phyloP scores from a whole-genome alignment of 148 eudicot species.

The Rhododendron molle region DNA sequence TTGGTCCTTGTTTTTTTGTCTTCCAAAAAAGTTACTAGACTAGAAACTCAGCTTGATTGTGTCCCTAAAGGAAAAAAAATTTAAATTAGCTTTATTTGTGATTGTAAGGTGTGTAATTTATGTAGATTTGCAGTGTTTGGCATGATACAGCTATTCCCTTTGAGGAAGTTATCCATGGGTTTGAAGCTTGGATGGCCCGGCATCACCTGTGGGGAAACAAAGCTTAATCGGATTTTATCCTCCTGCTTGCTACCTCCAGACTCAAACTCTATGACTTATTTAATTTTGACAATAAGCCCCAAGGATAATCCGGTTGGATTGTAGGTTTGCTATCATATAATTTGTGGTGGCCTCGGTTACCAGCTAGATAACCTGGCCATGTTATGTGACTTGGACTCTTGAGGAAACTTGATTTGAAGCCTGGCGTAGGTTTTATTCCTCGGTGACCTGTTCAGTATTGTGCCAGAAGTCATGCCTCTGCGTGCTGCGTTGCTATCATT shows the following conservation, averaged over 20 bases:
- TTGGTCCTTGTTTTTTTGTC: background rate
- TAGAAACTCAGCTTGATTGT: constrained; percentile 1
- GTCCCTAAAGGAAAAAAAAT: background rate
- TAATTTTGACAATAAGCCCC: background rate
- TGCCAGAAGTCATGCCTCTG: too few relatives aligned
- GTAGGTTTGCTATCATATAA: too few relatives aligned
- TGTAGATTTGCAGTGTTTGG: constrained; percentile 78
- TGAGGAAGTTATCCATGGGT: constrained; percentile 75
- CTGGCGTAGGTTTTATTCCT: too few relatives aligned
- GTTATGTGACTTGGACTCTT: too few relatives aligned
- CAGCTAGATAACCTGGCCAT: too few relatives aligned
- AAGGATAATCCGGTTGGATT: background rate
- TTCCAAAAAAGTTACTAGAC: background rate
- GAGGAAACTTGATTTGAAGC: too few relatives aligned
- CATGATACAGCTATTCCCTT: constrained; percentile 92
- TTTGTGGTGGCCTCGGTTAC: too few relatives aligned
- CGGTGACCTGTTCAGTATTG: too few relatives aligned
- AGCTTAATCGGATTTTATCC: too few relatives aligned
- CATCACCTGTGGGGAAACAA: constrained; percentile 58
- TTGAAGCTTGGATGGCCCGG: constrained; percentile 74
- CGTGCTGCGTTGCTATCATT: too few relatives aligned
- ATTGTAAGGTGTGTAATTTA: constrained; percentile 11
- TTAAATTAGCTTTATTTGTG: background rate
- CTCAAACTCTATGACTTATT: too few relatives aligned
- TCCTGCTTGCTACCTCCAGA: too few relatives aligned